Conservation (phyloP, 345 rosid species). For the Eucalyptus regnans region DNA sequence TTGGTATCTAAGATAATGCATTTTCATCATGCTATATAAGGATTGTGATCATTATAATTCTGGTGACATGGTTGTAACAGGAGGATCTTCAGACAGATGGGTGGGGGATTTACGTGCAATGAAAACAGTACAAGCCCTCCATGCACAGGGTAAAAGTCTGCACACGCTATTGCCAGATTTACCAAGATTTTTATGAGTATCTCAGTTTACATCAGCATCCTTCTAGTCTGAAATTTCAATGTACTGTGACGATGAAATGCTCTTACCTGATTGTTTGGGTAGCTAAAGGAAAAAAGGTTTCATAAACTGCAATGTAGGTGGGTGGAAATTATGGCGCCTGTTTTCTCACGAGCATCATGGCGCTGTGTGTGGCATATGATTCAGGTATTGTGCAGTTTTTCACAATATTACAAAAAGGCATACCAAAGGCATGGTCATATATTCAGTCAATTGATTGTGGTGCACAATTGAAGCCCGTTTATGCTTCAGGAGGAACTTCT, state of each 20-base stretch:
- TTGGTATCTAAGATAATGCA: background rate
- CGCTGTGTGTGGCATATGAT: conserved; percentile 76
- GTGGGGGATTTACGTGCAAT: conserved; percentile 12
- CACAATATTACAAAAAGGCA: background rate
- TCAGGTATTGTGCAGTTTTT: conserved; percentile 30
- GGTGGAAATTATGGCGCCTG: conserved; percentile 91
- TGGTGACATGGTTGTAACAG: conserved; percentile 5
- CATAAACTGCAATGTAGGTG: conserved; percentile 23
- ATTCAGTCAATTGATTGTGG: background rate
- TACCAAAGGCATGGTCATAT: background rate
- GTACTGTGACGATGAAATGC: background rate
- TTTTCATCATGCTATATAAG: background rate
- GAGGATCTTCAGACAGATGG: conserved; percentile 22
- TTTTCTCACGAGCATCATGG: conserved; percentile 81
- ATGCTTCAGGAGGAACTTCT: background rate
- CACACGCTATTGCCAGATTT: background rate
- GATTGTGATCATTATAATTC: background rate
- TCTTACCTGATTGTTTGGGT: background rate
- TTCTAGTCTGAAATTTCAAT: background rate
- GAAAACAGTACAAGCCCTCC: conserved; percentile 40
- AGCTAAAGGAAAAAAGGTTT: background rate
- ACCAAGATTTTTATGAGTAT: background rate
- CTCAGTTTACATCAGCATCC: background rate
- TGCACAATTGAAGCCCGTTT: background rate
- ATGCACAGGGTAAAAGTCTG: conserved; percentile 33